Evolutionary conservation across 345 rosid species (phyloP).

Genomic region (Brassica nigra): DNA sequence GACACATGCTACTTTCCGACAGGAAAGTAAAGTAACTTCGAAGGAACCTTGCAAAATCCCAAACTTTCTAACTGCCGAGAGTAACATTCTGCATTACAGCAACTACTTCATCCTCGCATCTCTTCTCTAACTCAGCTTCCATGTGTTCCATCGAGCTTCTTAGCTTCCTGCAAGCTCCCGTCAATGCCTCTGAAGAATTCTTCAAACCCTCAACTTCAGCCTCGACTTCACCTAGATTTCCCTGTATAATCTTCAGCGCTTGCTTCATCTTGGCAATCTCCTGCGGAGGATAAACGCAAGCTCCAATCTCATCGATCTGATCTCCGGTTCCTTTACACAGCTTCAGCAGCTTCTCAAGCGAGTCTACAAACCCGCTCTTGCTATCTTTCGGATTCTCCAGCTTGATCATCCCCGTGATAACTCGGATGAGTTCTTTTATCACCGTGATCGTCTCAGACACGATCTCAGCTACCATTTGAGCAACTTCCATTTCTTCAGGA

Average conservation of each 20-base stretch:
- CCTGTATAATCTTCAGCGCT: constrained; percentile 47
- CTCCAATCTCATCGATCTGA: constrained; percentile 81
- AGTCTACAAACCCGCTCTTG: constrained; percentile 51
- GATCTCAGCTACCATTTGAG: constrained; percentile 54
- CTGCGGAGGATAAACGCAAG: constrained; percentile 87
- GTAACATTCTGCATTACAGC: constrained; percentile 54
- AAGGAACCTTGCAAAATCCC: constrained; percentile 1
- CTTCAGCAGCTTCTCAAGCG: constrained; percentile 73
- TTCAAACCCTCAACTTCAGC: constrained; percentile 50
- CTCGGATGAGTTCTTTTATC: constrained; percentile 77
- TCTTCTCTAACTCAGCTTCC: constrained; percentile 45
- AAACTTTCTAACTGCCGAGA: constrained; percentile 40
- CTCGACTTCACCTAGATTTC: constrained; percentile 41
- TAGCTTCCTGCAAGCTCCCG: constrained; percentile 53
- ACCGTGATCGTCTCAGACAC: constrained; percentile 59
- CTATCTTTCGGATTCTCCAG: constrained; percentile 57
- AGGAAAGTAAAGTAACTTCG: neutral
- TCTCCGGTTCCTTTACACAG: constrained; percentile 59
- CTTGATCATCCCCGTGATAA: constrained; percentile 70
- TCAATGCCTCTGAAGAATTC: constrained; percentile 51
- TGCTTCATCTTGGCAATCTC: constrained; percentile 56
- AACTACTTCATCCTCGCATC: constrained; percentile 41
- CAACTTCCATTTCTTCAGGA: constrained; percentile 85
- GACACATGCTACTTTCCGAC: constrained; percentile 9
- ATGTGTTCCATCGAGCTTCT: constrained; percentile 51